A percentile compares a stretch with the other conserved stretches of the same genome.
These are phyloP conservation scores for Trametes sp. DNA, from an alignment of 1,284 basidiomycete species.

Conservation along the genomic window DNA sequence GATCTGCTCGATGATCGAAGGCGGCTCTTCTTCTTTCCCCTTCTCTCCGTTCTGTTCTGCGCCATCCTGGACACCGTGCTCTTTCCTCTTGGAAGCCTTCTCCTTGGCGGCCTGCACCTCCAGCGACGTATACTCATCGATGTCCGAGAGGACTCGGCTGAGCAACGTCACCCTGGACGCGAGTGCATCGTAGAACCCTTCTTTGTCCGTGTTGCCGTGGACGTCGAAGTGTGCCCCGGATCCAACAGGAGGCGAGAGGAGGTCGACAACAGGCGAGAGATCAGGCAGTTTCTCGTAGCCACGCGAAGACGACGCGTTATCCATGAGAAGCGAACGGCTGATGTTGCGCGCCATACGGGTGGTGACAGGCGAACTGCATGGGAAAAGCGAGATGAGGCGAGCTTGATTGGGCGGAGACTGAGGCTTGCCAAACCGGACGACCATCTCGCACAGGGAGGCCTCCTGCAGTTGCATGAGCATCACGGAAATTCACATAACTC, in stretches of 20 bases:
- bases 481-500: neutral
- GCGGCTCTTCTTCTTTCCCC: conserved; percentile 42
- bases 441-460: conserved; percentile 51
- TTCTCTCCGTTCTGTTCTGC: conserved; percentile 2
- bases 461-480: conserved; percentile 49
- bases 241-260: conserved; percentile 45
- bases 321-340: conserved; percentile 48
- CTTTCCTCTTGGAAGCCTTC: conserved; percentile 34
- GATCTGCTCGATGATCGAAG: conserved; percentile 57
- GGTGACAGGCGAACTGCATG: conserved; percentile 55
- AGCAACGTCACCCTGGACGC: conserved; percentile 61
- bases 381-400: conserved; percentile 58
- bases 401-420: conserved; percentile 50
- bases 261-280: conserved; percentile 36
- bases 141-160: conserved; percentile 60
- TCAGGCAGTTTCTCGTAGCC: conserved; percentile 31
- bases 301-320: conserved; percentile 12
- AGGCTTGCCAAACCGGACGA: conserved; percentile 47
- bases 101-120: conserved; percentile 45
- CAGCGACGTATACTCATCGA: conserved; percentile 60
- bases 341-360: conserved; percentile 63
- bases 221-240: conserved; percentile 51
- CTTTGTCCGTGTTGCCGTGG: conserved; percentile 46
- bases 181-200: conserved; percentile 70
- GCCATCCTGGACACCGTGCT: conserved; percentile 15